phyloP scores from a whole-genome alignment of 345 rosid species.

The Lepidium aucheri region DNA sequence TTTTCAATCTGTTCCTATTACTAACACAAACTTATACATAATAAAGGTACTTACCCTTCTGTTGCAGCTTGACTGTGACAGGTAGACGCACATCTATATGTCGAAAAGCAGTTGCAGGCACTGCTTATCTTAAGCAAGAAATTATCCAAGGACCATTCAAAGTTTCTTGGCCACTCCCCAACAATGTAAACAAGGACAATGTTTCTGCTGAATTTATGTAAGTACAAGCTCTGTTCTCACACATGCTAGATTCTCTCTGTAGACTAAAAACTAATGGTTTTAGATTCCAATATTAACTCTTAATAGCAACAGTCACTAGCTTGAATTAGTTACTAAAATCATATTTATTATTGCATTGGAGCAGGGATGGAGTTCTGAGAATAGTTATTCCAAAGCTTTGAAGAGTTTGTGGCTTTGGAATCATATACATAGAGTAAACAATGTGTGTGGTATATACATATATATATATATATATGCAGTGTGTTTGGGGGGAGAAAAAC shows the following conservation, averaged over 20 bases:
- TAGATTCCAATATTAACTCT: not conserved
- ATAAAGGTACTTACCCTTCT: constrained; percentile 2
- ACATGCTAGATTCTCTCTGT: not conserved
- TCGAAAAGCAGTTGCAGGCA: constrained; percentile 21
- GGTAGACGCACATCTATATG: constrained; percentile 37
- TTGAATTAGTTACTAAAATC: not conserved
- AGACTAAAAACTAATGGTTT: not conserved
- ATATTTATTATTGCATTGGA: not conserved
- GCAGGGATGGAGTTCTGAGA: constrained; percentile 58
- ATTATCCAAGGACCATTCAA: constrained; percentile 52
- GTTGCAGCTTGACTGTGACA: constrained; percentile 47
- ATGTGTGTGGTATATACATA: not conserved
- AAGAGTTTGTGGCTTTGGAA: constrained; percentile 17
- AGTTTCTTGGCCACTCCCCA: constrained; percentile 63
- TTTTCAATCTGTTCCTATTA: not conserved
- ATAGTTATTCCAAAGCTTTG: constrained; percentile 52
- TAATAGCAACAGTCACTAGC: not conserved
- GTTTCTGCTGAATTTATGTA: constrained; percentile 73
- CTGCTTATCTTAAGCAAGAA: constrained; percentile 47
- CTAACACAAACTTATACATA: not conserved
- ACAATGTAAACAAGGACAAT: constrained; percentile 44
- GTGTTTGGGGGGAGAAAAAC: not conserved
- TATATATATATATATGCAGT: not conserved
- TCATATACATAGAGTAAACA: constrained; percentile 9
- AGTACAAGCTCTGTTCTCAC: constrained; percentile 18